Evolutionary conservation across 345 rosid genomes (phyloP), one percentile per base, ranked within the genome.

Genomic region (Eucalyptus leucophloia): DNA sequence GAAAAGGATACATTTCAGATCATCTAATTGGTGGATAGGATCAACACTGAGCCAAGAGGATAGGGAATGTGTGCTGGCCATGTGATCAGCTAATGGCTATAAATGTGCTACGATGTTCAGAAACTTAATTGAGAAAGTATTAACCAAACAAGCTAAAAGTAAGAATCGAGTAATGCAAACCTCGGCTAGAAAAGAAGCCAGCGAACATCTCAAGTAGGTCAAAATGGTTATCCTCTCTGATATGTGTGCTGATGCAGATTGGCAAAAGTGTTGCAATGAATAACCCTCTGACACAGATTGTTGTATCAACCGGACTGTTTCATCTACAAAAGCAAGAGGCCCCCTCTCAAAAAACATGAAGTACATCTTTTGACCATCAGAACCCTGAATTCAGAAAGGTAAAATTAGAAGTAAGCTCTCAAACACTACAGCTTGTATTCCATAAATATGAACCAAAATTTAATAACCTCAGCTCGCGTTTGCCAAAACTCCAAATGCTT

Each of bases 261-360:
- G 94, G 85, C 90, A 93, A 42, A 95, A 90, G 90, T 94, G 95
- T 89, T 95, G 94, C 91, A 91, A 72, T 47, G 98, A 92, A 56
- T 92, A 92, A 86, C 95, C 93, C 87, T 95, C 95, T 72, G 90
- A 85, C 72, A 94, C 49, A 82, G 90, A 90, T 88, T 92, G 92
- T 21, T 69, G 93, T 21, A 95, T 81, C 50, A 97, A 88, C 92
- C 94, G 93, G 9, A 89, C 88, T 19, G 95, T 85, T 88, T 93
- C 97, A 83, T 94, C 90, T 86, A 95, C 67, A 90, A 98, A 97
- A 91, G 98, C 99, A 60, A 87, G 86, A 4, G 99, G 99, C 40
- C 99, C 99, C 93, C 99, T 95, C 95, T 98, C 99, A 40, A 95
- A 95, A 49, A 97, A 77, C 96, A 96, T 96, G 92, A 94, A 97